Evolutionary conservation across 352 stramenopile species (phyloP), one percentile per base, ranked within the genome.

Genomic region (Thalassiosira sp.): DNA sequence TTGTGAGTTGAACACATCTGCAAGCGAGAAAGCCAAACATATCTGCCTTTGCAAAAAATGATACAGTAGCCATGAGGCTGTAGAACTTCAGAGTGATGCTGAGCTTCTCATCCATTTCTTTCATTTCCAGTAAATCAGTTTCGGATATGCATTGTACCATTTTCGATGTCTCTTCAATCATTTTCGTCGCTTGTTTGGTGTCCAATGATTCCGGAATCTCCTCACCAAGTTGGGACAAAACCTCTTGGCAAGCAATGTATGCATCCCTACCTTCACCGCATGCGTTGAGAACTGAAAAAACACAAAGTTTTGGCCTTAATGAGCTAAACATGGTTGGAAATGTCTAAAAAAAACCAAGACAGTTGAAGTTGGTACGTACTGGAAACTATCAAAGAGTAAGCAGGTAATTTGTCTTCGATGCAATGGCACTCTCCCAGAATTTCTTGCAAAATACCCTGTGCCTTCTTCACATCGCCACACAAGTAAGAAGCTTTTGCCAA

Each of bases 21-120:
- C 52, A 77, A 31, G 11, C 31, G 27, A 76, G 2, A 48, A 66
- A 65, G 5, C 37, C 37, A 11, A 61, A 20, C 18, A 59, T 58
- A 2, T 65, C 24, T 15, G 49, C 20, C 15, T 65, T 72, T 33
- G 27, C 18, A 2, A 37, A 40, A 60, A 24, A 56, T 16, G 16
- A 54, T 40, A 25, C 56, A 31, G 18, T 66, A 45, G 60, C 35
- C 28, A 79, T 33, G 16, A 67, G 52, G 5, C 2, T 40, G 15
- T 64, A 72, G 51, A 79, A 79, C n/a, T 68, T 79, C 6, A 79
- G 40, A 54, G 54, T 67, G 6, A 35, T 33, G 25, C 18, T 11
- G 18, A 65, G 10, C 11, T 20, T 22, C 22, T 20, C 11, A 43
- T 37, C 42, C 6, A 45, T 72, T 54, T 75, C 57, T 18, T 52